These are phyloP conservation scores for Rostrohypoxylon terebratum DNA, from an alignment of 495 filamentous ascomycete species.

Conservation along the genomic window DNA sequence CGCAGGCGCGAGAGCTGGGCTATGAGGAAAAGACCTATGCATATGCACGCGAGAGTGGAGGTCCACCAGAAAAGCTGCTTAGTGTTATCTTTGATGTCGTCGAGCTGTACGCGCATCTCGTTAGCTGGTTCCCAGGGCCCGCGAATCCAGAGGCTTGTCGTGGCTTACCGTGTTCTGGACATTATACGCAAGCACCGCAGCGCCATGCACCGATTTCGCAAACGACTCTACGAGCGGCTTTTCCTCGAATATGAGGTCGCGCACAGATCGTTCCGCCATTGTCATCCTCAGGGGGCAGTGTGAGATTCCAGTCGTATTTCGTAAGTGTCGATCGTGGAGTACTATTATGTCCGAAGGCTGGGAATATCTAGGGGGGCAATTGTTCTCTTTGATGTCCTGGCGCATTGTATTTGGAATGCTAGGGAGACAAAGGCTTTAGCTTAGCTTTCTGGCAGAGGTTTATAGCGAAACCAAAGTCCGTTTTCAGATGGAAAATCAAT, in stretches of 20 bases:
- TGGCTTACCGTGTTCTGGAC: conserved; percentile 24
- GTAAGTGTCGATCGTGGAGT: not conserved
- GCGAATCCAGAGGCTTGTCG: not conserved
- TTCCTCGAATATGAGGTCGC: not conserved
- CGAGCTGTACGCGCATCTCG: conserved; percentile 21
- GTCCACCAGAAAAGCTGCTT: conserved; percentile 40
- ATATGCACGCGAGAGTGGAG: conserved; percentile 19
- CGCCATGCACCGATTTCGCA: not conserved
- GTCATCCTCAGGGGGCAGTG: not conserved
- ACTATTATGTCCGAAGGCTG: too few relatives aligned
- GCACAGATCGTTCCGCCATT: not conserved
- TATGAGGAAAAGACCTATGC: conserved; percentile 40
- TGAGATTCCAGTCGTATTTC: not conserved
- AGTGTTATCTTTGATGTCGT: conserved; percentile 33
- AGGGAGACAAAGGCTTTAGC: conserved; percentile 12
- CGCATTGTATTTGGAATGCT: conserved; percentile 7
- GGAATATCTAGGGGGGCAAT: too few relatives aligned
- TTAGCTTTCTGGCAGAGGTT: not conserved
- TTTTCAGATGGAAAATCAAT: conserved; percentile 23
- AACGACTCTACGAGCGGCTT: not conserved
- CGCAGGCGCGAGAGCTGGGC: conserved; percentile 27
- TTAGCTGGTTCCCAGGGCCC: not conserved
- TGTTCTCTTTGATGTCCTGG: not conserved
- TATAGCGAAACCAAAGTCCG: conserved; percentile 1
- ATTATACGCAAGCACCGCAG: not conserved